phyloP scores from a whole-genome alignment of 1,139 yeast genomes.

The Candida sp. region DNA sequence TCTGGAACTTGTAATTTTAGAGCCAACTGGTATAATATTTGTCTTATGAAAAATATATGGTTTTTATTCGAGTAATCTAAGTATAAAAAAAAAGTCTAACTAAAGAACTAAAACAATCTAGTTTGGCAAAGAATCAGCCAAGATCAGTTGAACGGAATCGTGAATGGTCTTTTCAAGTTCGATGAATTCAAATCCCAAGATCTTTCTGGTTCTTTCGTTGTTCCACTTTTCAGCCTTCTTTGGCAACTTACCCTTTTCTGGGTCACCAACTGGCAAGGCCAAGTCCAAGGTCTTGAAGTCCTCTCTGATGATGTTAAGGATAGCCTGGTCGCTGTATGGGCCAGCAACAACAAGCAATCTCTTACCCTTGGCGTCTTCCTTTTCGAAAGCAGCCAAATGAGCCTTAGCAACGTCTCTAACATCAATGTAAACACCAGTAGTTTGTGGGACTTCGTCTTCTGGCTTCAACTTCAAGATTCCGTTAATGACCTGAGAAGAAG shows the following conservation, averaged over 20 bases:
- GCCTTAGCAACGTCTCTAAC: slow-evolving; percentile 58
- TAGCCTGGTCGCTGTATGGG: slow-evolving; percentile 20
- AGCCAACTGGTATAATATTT: background rate
- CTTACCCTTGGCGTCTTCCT: slow-evolving; percentile 22
- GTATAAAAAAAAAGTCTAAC: background rate
- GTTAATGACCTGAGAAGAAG: slow-evolving; percentile 40
- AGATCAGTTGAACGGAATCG: slow-evolving; percentile 33
- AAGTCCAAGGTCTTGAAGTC: slow-evolving; percentile 16
- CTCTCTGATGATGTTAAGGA: slow-evolving; percentile 27
- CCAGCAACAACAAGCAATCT: slow-evolving; percentile 35
- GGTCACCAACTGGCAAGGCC: slow-evolving; percentile 18
- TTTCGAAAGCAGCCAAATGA: slow-evolving; percentile 42
- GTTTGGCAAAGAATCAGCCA: background rate
- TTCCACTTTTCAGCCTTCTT: slow-evolving; percentile 9
- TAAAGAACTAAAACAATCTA: no score
- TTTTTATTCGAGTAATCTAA: background rate
- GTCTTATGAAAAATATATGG: no score
- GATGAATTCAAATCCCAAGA: slow-evolving; percentile 42
- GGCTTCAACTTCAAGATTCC: slow-evolving; percentile 21
- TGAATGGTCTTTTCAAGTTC: slow-evolving; percentile 36
- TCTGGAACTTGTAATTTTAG: slow-evolving; percentile 54
- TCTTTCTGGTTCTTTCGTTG: slow-evolving; percentile 25
- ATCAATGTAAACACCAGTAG: slow-evolving; percentile 35
- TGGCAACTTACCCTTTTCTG: slow-evolving; percentile 6
- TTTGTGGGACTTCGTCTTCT: slow-evolving; percentile 18